Evolutionary conservation across 108 stramenopile genomes (phyloP), one percentile per base, ranked within the genome.

Genomic region (Skeletonema marinoi): DNA sequence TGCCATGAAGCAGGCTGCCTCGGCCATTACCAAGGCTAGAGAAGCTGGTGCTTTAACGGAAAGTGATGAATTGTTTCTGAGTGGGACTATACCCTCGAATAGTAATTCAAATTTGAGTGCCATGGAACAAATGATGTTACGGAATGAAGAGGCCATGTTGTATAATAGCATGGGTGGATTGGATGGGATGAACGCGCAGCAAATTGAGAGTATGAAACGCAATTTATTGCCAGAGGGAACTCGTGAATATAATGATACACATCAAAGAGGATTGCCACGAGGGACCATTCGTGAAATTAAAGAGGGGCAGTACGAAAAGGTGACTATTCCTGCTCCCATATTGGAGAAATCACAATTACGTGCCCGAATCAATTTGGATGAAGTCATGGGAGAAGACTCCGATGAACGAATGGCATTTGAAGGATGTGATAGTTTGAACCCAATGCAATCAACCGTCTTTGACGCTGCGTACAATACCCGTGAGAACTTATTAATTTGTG

Each of bases 401-500:
- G 82, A 88, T 29, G 80, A 82, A 35, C 80, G 87, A 3, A 54
- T 60, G 62, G 93, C 91, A 21, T 98, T 96, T 83, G 54, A 39
- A 32, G 94, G 94, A 8, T 92, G 92, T 19, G 66, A 73, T 12
- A 85, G 89, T 35, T 87, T 98, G 42, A 98, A 98, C 74, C 96
- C 96, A 11, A 97, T 98, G 96, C 98, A 98, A 88, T 89, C 88
- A 19, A 72, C 86, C 51, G 96, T 97, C n/a, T 99, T 89, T 88
- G 91, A 97, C 12, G 83, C 82, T n/a, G 98, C 98, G 30, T 99
- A 89, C 71, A 65, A 85, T 33, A 80, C 78, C n/a, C 83, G 90
- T 39, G 96, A 97, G 75, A 99, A 99, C 85, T 70, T 99, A 56
- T 83, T 99, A 54, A 92, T 99, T 59, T 99, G 98, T 77, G 97